phyloP scores from a whole-genome alignment of 106 monocot species.

The Chionographis japonica region DNA sequence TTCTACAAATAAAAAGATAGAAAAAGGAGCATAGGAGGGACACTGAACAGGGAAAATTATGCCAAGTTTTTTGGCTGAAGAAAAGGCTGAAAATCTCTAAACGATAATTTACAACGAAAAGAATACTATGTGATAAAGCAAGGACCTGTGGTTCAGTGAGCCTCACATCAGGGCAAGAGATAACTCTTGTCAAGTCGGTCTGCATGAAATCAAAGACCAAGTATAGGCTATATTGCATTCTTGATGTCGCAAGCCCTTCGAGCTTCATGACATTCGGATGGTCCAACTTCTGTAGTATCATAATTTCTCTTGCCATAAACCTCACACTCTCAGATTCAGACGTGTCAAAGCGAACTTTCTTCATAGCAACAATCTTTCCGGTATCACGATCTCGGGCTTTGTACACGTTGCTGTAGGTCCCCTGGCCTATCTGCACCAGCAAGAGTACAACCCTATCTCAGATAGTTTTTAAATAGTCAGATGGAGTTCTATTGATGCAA shows the following conservation, averaged over 20 bases:
- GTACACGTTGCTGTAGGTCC: constrained; percentile 30
- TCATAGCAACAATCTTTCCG: constrained; percentile 33
- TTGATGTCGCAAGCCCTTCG: constrained; percentile 35
- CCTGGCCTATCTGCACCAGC: constrained; percentile 28
- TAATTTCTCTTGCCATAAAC: constrained; percentile 34
- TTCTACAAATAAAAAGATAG: too few species aligned
- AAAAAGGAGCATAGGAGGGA: too few species aligned
- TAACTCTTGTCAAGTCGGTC: constrained; percentile 22
- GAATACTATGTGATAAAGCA: background rate
- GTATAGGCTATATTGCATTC: constrained; percentile 25
- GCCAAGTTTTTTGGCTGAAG: too few species aligned
- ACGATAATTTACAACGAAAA: background rate
- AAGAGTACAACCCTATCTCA: background rate
- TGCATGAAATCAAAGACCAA: constrained; percentile 31
- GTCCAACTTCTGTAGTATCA: constrained; percentile 25
- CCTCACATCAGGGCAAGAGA: constrained; percentile 15
- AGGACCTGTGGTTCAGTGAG: constrained; percentile 37
- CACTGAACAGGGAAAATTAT: too few species aligned
- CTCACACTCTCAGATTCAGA: constrained; percentile 24
- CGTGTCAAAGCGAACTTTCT: constrained; percentile 33
- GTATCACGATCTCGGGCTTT: constrained; percentile 30
- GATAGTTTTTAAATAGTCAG: background rate
- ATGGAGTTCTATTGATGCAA: background rate
- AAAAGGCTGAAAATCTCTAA: too few species aligned
- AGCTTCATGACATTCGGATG: constrained; percentile 31